A percentile compares a stretch with the other conserved stretches of the same genome.
phyloP scores from a whole-genome alignment of 768 basidiomycete genomes.

The Amanita exitialis region DNA sequence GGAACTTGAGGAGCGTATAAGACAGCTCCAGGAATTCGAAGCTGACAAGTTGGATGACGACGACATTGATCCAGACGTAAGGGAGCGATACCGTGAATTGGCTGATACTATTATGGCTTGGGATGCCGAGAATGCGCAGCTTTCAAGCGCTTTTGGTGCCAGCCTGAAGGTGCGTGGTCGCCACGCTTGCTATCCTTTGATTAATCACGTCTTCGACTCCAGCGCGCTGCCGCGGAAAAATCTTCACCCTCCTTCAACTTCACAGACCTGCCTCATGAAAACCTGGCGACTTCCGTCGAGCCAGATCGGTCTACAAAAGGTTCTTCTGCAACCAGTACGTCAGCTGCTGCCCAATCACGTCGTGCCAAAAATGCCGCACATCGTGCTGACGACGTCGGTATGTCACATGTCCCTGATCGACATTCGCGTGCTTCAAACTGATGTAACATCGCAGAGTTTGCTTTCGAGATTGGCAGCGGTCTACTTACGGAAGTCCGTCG shows the following conservation, averaged over 20 bases:
- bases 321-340: conserved; percentile 34
- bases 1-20: conserved; percentile 84
- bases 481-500: conserved; percentile 86
- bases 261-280: conserved; percentile 44
- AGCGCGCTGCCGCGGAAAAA: conserved; percentile 37
- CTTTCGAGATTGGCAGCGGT: conserved; percentile 94
- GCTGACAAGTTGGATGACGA: conserved; percentile 54
- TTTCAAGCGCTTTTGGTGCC: conserved; percentile 61
- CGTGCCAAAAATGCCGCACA: conserved; percentile 89
- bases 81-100: conserved; percentile 67
- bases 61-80: conserved; percentile 55
- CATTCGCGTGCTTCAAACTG: conserved; percentile 7
- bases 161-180: conserved; percentile 41
- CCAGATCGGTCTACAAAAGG: conserved; percentile 53
- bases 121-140: conserved; percentile 71
- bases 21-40: conserved; percentile 67
- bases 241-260: conserved; percentile 32
- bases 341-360: conserved; percentile 69
- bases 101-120: conserved; percentile 65
- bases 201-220: conserved; percentile 3
- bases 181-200: background rate
- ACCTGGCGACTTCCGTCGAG: conserved; percentile 14
- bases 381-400: conserved; percentile 82
- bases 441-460: conserved; percentile 62
- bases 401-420: conserved; percentile 19